These are phyloP conservation scores for Tricholoma bakamatsutake DNA, from an alignment of 768 basidiomycete species.

Conservation along the genomic window DNA sequence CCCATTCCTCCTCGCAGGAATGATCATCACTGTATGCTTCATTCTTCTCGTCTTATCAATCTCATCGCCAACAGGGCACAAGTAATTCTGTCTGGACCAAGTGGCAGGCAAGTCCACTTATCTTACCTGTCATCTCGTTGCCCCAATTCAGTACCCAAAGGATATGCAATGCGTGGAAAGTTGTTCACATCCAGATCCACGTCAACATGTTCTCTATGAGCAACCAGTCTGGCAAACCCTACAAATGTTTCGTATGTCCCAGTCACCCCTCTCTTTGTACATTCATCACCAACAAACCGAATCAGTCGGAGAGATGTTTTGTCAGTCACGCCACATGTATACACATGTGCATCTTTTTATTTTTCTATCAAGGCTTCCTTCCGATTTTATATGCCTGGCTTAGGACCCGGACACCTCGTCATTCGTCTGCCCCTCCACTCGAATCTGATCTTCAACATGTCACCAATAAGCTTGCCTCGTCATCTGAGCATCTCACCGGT, in stretches of 20 bases:
- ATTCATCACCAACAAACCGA: constrained; percentile 24
- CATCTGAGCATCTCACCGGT: constrained; percentile 49
- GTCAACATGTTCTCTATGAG: constrained; percentile 71
- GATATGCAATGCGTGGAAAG: constrained; percentile 99
- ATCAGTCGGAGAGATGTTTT: constrained; percentile 90
- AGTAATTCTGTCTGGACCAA: constrained; percentile 80
- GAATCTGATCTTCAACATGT: constrained; percentile 41
- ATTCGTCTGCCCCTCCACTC: constrained; percentile 46
- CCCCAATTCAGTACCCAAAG: constrained; percentile 26
- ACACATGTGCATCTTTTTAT: constrained; percentile 20
- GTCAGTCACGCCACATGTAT: constrained; percentile 42
- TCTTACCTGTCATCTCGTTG: background rate
- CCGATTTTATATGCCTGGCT: constrained; percentile 74
- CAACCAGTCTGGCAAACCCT: constrained; percentile 93
- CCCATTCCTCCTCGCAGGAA: constrained; percentile 81
- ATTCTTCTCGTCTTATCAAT: background rate
- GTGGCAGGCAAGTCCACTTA: constrained; percentile 54
- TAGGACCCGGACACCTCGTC: constrained; percentile 31
- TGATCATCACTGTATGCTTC: constrained; percentile 79
- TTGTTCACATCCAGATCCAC: constrained; percentile 62
- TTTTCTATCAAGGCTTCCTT: constrained; percentile 61
- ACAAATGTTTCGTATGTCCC: constrained; percentile 77
- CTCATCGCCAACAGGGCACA: constrained; percentile 46
- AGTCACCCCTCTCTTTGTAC: constrained; percentile 13
- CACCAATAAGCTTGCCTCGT: constrained; percentile 26